Percentiles rank a stretch among this genome's conserved stretches.
Evolutionary conservation across 2,329 filamentous ascomycete species (phyloP).

Genomic region (Plectosphaerella cucumerina): DNA sequence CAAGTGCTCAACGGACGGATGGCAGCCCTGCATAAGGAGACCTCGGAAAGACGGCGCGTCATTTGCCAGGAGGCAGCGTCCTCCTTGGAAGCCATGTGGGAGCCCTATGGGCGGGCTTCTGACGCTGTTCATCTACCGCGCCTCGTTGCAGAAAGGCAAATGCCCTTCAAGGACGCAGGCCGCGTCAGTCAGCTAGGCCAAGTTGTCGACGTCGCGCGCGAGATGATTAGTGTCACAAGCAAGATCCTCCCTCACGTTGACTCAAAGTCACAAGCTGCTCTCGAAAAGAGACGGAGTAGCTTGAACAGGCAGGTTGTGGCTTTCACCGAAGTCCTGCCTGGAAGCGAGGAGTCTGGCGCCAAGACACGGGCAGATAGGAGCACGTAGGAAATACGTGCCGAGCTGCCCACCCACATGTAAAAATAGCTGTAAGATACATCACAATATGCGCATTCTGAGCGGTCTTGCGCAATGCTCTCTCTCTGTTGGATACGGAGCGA

Average conservation of each 20-base stretch:
- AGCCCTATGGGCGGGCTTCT: constrained; percentile 33
- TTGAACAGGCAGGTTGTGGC: constrained; percentile 22
- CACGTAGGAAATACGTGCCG: too few relatives aligned
- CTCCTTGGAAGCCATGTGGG: constrained; percentile 48
- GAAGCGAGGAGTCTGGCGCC: too few relatives aligned
- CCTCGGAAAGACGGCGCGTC: constrained; percentile 27
- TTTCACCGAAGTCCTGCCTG: constrained; percentile 7
- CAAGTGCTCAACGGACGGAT: constrained; percentile 33
- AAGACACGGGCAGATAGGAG: too few relatives aligned
- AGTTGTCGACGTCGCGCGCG: constrained; percentile 38
- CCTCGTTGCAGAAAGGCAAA: neutral
- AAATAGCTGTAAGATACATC: too few relatives aligned
- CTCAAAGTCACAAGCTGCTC: constrained; percentile 22
- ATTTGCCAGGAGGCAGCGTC: constrained; percentile 44
- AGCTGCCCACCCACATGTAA: too few relatives aligned
- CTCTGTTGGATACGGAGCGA: too few relatives aligned
- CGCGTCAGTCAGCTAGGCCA: constrained; percentile 33
- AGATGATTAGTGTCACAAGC: constrained; percentile 41
- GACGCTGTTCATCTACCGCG: constrained; percentile 25
- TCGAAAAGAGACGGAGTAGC: constrained; percentile 24
- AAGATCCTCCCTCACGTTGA: constrained; percentile 35
- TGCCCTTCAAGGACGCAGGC: neutral
- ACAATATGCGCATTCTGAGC: too few relatives aligned
- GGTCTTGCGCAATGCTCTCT: too few relatives aligned
- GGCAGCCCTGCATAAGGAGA: constrained; percentile 21